Conservation (phyloP, 768 basidiomycete genomes). For the Tylopilus sp. region DNA sequence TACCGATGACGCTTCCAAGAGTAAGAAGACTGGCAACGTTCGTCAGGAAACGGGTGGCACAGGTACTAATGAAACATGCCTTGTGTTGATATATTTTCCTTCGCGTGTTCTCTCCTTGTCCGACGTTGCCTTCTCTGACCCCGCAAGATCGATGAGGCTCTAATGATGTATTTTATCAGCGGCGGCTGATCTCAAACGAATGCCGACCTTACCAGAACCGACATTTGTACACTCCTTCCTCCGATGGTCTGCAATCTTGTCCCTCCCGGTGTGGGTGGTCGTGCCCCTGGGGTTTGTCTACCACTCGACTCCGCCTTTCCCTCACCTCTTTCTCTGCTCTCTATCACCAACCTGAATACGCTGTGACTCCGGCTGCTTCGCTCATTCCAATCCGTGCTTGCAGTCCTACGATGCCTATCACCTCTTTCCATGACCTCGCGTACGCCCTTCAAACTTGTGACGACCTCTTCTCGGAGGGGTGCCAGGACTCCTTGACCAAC, state of each 20-base stretch:
- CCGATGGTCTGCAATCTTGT: constrained; percentile 72
- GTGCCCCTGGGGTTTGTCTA: constrained; percentile 50
- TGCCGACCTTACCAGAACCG: constrained; percentile 52
- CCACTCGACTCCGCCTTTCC: constrained; percentile 37
- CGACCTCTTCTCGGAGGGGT: constrained; percentile 87
- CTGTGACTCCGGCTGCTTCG: constrained; percentile 92
- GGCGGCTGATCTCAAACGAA: neutral
- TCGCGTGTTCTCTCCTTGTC: constrained; percentile 96
- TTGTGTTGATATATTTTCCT: constrained; percentile 95
- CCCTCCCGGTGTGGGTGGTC: constrained; percentile 53
- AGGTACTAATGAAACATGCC: constrained; percentile 35
- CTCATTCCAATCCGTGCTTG: constrained; percentile 99
- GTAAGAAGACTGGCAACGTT: constrained; percentile 66
- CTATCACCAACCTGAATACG: constrained; percentile 90
- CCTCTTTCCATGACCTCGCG: constrained; percentile 82
- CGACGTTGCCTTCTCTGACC: constrained; percentile 93
- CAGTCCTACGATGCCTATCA: constrained; percentile 84
- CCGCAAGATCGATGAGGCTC: constrained; percentile 95
- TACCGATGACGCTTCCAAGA: constrained; percentile 88
- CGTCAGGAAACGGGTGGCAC: neutral
- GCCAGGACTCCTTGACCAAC: constrained; percentile 68
- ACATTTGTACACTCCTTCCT: constrained; percentile 75
- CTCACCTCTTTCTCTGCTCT: constrained; percentile 73
- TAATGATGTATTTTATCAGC: constrained; percentile 27
- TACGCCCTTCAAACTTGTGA: constrained; percentile 86